Evolutionary conservation across 257 asterid genomes (phyloP).

Genomic region (Lycium barbarum): DNA sequence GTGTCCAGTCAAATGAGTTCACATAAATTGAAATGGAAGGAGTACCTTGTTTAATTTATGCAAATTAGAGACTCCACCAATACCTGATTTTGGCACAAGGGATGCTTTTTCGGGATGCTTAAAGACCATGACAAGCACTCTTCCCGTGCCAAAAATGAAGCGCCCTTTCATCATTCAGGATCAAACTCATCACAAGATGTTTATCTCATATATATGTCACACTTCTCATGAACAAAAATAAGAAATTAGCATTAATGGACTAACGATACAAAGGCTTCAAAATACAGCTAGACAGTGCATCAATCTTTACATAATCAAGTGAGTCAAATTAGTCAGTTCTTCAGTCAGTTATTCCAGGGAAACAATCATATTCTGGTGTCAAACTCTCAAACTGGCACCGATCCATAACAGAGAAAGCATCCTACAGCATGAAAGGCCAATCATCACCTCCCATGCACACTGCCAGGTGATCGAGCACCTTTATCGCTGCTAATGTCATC

Average conservation of each 20-base stretch:
- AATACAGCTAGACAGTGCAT: conserved; percentile 25
- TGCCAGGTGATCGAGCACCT: conserved; percentile 69
- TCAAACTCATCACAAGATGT: neutral
- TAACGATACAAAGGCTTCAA: conserved; percentile 30
- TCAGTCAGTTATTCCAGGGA: conserved; percentile 15
- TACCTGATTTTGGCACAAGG: neutral
- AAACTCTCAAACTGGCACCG: neutral
- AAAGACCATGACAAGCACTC: neutral
- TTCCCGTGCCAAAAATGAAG: conserved; percentile 2
- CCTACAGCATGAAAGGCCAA: conserved; percentile 19
- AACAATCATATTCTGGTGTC: neutral
- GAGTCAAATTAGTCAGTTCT: conserved; percentile 12
- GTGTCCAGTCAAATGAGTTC: too few relatives aligned
- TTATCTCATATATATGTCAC: conserved; percentile 14
- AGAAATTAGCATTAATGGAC: conserved; percentile 1
- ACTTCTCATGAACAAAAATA: neutral
- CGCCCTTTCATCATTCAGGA: neutral
- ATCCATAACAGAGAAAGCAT: neutral
- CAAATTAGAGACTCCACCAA: neutral
- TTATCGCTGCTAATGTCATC: conserved; percentile 77
- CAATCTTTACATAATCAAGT: conserved; percentile 21
- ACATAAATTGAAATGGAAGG: too few relatives aligned
- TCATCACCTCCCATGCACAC: conserved; percentile 72
- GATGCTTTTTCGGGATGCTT: neutral
- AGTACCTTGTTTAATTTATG: neutral